These are phyloP conservation scores for Petrea volubilis DNA, from an alignment of 257 asterid species.

Conservation along the genomic window DNA sequence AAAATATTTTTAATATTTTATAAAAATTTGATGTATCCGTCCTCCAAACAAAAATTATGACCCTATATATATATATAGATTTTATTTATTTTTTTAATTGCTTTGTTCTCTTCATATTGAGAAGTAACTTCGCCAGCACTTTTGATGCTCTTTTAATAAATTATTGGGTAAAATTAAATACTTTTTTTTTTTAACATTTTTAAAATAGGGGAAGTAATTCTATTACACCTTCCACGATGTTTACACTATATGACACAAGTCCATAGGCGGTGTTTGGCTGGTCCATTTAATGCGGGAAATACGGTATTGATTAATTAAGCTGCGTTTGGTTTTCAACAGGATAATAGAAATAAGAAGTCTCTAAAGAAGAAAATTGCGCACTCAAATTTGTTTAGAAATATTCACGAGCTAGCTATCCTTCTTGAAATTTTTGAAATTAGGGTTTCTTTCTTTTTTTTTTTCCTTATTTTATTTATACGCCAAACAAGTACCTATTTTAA, in stretches of 20 bases:
- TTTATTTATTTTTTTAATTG: too few species aligned
- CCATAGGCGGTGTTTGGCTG: conserved; percentile 43
- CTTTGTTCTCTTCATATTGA: conserved; percentile 22
- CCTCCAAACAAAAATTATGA: too few species aligned
- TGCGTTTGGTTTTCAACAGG: not conserved
- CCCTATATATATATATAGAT: too few species aligned
- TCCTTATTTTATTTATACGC: not conserved
- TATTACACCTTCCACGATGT: conserved; percentile 44
- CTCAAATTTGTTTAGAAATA: not conserved
- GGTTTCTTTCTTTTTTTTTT: not conserved
- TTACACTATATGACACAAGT: conserved; percentile 46
- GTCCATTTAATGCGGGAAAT: conserved; percentile 40
- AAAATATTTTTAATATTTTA: too few species aligned
- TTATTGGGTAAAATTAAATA: conserved; percentile 25
- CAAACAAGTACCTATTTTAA: not conserved
- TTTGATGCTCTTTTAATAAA: conserved; percentile 36
- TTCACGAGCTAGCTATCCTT: not conserved
- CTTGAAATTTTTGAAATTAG: not conserved
- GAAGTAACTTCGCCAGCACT: conserved; percentile 49
- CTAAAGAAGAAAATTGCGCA: not conserved
- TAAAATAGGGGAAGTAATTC: conserved; percentile 3
- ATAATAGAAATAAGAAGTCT: too few species aligned
- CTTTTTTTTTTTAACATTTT: not conserved
- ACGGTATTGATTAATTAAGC: too few species aligned
- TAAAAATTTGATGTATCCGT: too few species aligned